Evolutionary conservation across 2,329 filamentous ascomycete genomes (phyloP), one percentile per base, ranked within the genome.

Genomic region (Thielaviopsis musarum): DNA sequence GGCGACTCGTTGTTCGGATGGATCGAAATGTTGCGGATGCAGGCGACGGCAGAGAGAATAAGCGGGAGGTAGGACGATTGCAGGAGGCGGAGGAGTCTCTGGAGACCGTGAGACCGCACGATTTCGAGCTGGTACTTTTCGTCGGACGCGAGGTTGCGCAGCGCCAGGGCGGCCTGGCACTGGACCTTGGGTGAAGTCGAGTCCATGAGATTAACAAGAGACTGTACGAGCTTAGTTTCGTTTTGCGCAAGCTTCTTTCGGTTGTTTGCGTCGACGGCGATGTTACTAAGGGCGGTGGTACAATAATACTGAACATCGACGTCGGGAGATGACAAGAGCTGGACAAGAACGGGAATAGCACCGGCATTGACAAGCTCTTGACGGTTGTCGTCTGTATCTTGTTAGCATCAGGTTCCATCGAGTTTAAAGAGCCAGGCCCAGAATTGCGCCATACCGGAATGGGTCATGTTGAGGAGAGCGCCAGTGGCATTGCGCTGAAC

Each of bases 281-380:
- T 98, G 71, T 98, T 98, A 78, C 91, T 97, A 61, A 98, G 81
- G 13, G 93, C 93, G 4, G 93, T 98, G 19, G 93, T 98, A 75
- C 93, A 98, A 74, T 98, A 98, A 73, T 98, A 98, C 74, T 98
- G 93, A 34, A 98, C 93, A 69, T 98, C 93, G 65, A 96, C 91
- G 68, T 98, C 93, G 61, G 85, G 76, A 26, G 93, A 97, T 9
- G 88, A 90, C 53, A 98, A 83, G 24, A 98, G 83, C 69, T 96
- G 90, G 49, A 98, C 93, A 26, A 98, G 83, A 9, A 98, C 91
- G 5, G 93, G 93, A 64, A 98, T 96, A n/a, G 93, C 93, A 63
- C 91, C 91, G 53, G 93, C 93, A 65, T 94, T 94, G 65, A 98
- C 93, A 28, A 98, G 85, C 71, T 98, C 91, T 72, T 97, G 90